Evolutionary conservation across 352 stramenopile species (phyloP), one percentile per base, ranked within the genome.

Genomic region (Peronospora belbahrii): DNA sequence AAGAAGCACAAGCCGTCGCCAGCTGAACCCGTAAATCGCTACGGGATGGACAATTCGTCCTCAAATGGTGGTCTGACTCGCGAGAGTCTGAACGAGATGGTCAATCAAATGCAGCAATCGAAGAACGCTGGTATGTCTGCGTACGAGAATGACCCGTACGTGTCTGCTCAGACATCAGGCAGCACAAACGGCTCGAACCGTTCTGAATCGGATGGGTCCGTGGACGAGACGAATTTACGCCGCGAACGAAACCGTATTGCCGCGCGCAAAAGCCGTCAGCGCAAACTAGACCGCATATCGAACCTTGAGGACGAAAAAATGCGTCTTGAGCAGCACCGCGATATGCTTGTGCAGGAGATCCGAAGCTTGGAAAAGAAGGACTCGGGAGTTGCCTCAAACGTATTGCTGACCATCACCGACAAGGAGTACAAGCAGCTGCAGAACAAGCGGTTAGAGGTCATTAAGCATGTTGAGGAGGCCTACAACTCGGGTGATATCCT

Each of bases 241-340:
- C 71, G 81, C n/a, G 81, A 92, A 43, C 74, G 78, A 10, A 92
- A 92, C 65, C 81, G 81, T 42, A 89, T 92, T 46, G 81, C 81
- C 0, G 81, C 81, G 8, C 70, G 81, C 27, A 92, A 92, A 51
- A 86, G 71, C 34, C 75, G 81, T 3, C 81, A 92, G 48, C 75
- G 81, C 56, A 92, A 92, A 48, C 53, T 92, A 11, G 81, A 92
- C 59, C 80, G 80, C 45, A 92, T 92, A 48, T 88, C 80, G 18
- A 88, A 85, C 52, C 63, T 92, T 2, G 81, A 92, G 59, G 80
- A 90, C 52, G 81, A 92, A 57, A 92, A 92, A 55, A 83, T 83
- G 69, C 81, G 81, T 0, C 73, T 92, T 7, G 81, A 92, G 60
- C 78, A 88, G 52, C 78, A 90, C 63, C 78, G 81, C 17, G 80